Conservation (phyloP, 805 yeast genomes). For the Nakazawaea siamensis region DNA sequence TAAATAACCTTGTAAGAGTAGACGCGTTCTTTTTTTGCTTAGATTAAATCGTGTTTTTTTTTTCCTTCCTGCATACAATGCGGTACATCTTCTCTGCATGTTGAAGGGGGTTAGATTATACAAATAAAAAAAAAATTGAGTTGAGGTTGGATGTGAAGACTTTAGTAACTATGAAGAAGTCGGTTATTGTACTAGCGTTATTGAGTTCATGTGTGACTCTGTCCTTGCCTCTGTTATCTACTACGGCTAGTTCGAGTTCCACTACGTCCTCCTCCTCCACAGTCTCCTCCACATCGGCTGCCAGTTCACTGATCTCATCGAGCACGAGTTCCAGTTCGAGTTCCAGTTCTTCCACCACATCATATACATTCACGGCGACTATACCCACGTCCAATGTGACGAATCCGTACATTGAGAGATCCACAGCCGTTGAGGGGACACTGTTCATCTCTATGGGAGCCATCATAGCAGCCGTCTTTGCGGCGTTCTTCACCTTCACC, state of each 20-base stretch:
- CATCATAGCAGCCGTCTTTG: conserved; percentile 18
- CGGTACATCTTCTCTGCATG: too few species aligned
- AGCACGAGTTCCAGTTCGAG: conserved; percentile 1
- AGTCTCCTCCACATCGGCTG: neutral
- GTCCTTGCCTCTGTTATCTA: neutral
- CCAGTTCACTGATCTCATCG: neutral
- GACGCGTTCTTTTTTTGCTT: too few species aligned
- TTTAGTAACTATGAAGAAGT: neutral
- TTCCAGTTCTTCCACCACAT: conserved; percentile 9
- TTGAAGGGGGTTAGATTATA: too few species aligned
- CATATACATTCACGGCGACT: conserved; percentile 14
- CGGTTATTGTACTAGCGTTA: neutral
- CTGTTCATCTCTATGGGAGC: conserved; percentile 36
- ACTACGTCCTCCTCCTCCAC: neutral
- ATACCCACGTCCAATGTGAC: conserved; percentile 13
- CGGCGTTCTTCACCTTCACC: conserved; percentile 10
- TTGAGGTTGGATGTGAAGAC: too few species aligned
- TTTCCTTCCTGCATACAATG: too few species aligned
- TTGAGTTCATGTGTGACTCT: neutral
- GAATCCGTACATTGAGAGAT: conserved; percentile 25
- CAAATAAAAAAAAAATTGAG: too few species aligned
- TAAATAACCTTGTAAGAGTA: too few species aligned
- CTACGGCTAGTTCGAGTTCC: neutral
- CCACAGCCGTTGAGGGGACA: conserved; percentile 25
- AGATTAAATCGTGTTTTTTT: too few species aligned